Conservation (phyloP, 2,329 filamentous ascomycete genomes). For the Arthroderma uncinatum region DNA sequence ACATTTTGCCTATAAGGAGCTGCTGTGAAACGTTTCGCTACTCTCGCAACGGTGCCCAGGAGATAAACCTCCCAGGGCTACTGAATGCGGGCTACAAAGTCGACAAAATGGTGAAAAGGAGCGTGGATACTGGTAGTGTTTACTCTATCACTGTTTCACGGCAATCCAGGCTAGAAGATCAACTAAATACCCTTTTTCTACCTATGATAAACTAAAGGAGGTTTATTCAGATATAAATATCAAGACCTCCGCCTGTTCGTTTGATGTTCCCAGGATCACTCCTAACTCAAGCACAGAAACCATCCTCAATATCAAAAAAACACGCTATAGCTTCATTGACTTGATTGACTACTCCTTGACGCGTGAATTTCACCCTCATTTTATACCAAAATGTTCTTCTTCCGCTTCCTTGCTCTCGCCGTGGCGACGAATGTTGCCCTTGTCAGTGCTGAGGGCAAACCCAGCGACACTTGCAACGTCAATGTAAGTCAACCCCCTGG, state of each 20-base stretch:
- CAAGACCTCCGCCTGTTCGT: not conserved
- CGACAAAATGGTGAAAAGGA: not conserved
- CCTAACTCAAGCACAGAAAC: not conserved
- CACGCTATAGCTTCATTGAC: not conserved
- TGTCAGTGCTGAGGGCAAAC: not conserved
- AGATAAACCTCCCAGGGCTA: not conserved
- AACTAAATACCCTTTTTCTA: not conserved
- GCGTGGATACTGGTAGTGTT: not conserved
- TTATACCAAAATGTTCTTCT: conserved; percentile 1
- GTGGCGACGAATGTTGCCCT: not conserved
- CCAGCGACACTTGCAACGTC: not conserved
- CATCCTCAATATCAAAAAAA: not conserved
- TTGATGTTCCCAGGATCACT: not conserved
- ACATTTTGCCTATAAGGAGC: not conserved
- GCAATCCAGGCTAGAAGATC: not conserved
- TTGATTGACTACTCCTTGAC: not conserved
- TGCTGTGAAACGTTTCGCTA: not conserved
- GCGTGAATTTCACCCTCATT: not conserved
- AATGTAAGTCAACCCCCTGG: not conserved
- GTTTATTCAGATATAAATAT: not conserved
- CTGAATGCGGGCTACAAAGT: not conserved
- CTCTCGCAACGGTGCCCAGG: not conserved
- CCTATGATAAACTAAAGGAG: not conserved
- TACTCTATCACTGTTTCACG: not conserved
- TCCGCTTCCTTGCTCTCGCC: not conserved